A percentile compares a stretch with the other conserved stretches of the same genome.
These are phyloP conservation scores for Brassica hybrid DNA, from an alignment of 441 rosid genomes.

Conservation along the genomic window DNA sequence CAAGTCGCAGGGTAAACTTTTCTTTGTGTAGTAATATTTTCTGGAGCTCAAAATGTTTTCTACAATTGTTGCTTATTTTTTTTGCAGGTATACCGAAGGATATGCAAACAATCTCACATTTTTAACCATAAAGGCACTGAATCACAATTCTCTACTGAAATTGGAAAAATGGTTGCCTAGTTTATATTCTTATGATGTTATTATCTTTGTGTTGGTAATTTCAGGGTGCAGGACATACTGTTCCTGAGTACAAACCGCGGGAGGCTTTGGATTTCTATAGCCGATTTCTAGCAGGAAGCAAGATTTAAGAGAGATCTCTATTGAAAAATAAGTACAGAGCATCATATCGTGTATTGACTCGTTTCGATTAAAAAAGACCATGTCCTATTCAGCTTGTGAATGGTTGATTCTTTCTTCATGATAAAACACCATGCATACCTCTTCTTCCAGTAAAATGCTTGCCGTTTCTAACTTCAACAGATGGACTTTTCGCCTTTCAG, in stretches of 20 bases:
- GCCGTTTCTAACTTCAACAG: background rate
- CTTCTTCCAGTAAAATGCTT: background rate
- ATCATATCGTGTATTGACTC: conserved; percentile 1
- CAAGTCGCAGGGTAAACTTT: conserved; percentile 84
- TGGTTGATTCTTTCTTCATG: background rate
- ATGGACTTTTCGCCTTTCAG: background rate
- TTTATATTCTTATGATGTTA: background rate
- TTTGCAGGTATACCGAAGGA: conserved; percentile 72
- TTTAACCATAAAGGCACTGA: conserved; percentile 70
- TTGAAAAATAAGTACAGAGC: background rate
- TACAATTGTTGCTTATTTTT: background rate
- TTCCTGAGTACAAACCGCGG: conserved; percentile 81
- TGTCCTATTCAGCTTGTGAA: background rate
- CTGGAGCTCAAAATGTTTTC: background rate
- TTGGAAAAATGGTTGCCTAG: background rate
- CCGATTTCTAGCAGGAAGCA: conserved; percentile 63
- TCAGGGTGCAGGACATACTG: conserved; percentile 91
- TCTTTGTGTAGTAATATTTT: background rate
- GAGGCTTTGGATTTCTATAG: conserved; percentile 82
- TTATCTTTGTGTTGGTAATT: conserved; percentile 28
- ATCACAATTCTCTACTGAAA: background rate
- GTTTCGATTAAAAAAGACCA: background rate
- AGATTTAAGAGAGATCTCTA: conserved; percentile 42
- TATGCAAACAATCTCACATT: conserved; percentile 86
- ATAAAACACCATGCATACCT: background rate